phyloP scores from a whole-genome alignment of 768 basidiomycete genomes.

The Leucogyrophana mollusca region DNA sequence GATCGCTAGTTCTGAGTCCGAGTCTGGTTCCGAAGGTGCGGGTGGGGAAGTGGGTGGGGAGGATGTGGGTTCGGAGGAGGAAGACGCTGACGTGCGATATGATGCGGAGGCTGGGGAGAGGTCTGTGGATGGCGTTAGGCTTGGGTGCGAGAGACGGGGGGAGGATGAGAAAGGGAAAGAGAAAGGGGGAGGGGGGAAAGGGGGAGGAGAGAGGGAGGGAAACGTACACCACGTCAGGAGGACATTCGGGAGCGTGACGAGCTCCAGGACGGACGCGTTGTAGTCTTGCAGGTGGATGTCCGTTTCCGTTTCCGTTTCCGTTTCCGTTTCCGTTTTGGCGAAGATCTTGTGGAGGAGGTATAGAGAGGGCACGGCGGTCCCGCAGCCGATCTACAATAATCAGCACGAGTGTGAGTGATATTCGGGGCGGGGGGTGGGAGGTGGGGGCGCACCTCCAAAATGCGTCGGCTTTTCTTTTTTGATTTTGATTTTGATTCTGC shows the following conservation, averaged over 20 bases:
- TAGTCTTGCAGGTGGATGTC: conserved; percentile 88
- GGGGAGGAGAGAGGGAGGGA: neutral
- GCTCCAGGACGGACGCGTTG: conserved; percentile 75
- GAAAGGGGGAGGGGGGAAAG: neutral
- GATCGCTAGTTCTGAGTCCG: conserved; percentile 60
- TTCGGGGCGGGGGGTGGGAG: too few relatives aligned
- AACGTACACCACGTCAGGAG: conserved; percentile 79
- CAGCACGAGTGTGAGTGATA: neutral
- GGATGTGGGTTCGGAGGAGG: too few relatives aligned
- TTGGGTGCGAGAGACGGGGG: too few relatives aligned
- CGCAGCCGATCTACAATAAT: conserved; percentile 77
- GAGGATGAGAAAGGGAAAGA: neutral
- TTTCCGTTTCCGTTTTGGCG: conserved; percentile 21
- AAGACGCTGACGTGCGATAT: conserved; percentile 38
- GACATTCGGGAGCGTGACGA: conserved; percentile 79
- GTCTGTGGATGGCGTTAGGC: conserved; percentile 47
- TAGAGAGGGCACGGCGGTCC: conserved; percentile 83
- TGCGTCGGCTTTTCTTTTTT: conserved; percentile 18
- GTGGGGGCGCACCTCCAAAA: too few relatives aligned
- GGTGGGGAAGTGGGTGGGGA: too few relatives aligned
- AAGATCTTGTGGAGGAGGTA: conserved; percentile 69
- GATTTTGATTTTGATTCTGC: too few relatives aligned
- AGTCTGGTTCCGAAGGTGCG: conserved; percentile 25
- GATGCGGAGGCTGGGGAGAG: conserved; percentile 54
- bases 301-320: conserved; percentile 45